Percentiles rank a stretch among this genome's conserved stretches.
Evolutionary conservation across 345 rosid species (phyloP).

Genomic region (Boechera stricta): DNA sequence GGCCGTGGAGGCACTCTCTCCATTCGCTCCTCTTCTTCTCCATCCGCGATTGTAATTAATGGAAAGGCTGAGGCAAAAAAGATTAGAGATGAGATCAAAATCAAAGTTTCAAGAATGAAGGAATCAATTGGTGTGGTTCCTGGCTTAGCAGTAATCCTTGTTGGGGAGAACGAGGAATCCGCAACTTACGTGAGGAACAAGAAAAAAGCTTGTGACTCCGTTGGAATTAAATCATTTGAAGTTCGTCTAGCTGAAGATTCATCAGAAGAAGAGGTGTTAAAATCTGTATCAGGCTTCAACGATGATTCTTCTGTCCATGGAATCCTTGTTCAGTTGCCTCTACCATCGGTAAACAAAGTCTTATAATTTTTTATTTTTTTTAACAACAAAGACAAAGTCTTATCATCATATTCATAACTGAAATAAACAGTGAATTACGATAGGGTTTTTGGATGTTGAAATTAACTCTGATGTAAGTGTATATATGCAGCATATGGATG

Average conservation of each 20-base stretch:
- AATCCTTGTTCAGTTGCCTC: slow-evolving; percentile 89
- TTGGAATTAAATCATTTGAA: slow-evolving; percentile 78
- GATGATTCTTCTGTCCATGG: slow-evolving; percentile 79
- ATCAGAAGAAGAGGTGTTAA: slow-evolving; percentile 69
- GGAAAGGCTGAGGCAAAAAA: slow-evolving; percentile 76
- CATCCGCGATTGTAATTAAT: slow-evolving; percentile 65
- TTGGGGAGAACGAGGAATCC: slow-evolving; percentile 82
- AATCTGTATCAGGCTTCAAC: slow-evolving; percentile 59
- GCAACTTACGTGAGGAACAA: slow-evolving; percentile 85
- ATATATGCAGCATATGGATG: slow-evolving; percentile 73
- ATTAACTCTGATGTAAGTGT: neutral
- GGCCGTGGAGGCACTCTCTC: no score
- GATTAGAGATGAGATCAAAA: slow-evolving; percentile 70
- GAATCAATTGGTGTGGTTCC: slow-evolving; percentile 74
- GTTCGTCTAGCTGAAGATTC: slow-evolving; percentile 63
- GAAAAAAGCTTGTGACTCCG: slow-evolving; percentile 84
- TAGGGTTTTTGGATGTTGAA: neutral
- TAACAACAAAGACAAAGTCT: no score
- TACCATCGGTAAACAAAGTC: slow-evolving; percentile 60
- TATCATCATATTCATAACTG: neutral
- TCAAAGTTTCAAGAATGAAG: slow-evolving; percentile 74
- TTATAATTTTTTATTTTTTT: no score
- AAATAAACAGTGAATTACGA: no score
- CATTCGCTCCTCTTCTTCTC: no score
- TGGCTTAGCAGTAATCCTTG: slow-evolving; percentile 84